Evolutionary conservation across 768 basidiomycete species (phyloP).

Genomic region (Inosperma sp.): DNA sequence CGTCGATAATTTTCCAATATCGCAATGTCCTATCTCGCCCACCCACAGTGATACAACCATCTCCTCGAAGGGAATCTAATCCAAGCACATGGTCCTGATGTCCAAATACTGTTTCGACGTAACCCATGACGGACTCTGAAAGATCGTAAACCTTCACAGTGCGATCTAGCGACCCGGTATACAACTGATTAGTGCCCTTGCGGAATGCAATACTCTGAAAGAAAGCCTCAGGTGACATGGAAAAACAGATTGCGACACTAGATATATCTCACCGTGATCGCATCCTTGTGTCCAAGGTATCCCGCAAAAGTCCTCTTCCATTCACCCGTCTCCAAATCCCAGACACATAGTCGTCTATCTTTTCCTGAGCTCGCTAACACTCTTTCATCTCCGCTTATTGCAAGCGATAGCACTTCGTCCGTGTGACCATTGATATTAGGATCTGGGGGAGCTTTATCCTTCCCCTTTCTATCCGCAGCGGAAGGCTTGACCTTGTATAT

Average conservation of each 20-base stretch:
- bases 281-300: constrained; percentile 58
- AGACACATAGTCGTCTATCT: constrained; percentile 78
- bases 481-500: constrained; percentile 53
- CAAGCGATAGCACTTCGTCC: constrained; percentile 80
- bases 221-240: neutral
- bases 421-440: constrained; percentile 67
- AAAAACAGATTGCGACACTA: constrained; percentile 11
- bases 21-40: constrained; percentile 87
- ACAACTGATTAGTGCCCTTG: constrained; percentile 69
- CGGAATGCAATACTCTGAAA: constrained; percentile 66
- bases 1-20: constrained; percentile 96
- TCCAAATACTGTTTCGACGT: constrained; percentile 94
- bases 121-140: constrained; percentile 70
- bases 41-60: constrained; percentile 83
- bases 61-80: constrained; percentile 76
- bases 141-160: constrained; percentile 85
- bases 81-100: constrained; percentile 86
- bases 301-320: constrained; percentile 85
- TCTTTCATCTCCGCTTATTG: constrained; percentile 80
- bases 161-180: constrained; percentile 78
- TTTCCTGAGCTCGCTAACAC: constrained; percentile 83
- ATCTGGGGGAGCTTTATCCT: constrained; percentile 51
- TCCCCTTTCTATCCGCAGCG: constrained; percentile 45
- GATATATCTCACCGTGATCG: constrained; percentile 37
- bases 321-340: constrained; percentile 70